Percentiles rank a stretch among this genome's conserved stretches.
These are phyloP conservation scores for Mucuna pruriens DNA, from an alignment of 306 rosid genomes.

Conservation along the genomic window DNA sequence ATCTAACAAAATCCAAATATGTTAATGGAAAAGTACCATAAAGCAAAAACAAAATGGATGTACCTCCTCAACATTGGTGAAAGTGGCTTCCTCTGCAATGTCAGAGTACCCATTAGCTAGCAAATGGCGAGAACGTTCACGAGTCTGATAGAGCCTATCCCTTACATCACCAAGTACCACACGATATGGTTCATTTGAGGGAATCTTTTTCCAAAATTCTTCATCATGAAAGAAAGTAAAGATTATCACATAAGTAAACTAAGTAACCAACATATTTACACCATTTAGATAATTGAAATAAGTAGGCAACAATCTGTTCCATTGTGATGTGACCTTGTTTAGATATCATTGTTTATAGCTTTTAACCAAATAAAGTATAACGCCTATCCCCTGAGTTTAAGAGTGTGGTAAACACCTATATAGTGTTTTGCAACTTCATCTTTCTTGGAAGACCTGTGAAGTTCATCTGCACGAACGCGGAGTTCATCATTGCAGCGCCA, in stretches of 20 bases:
- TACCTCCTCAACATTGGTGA: constrained; percentile 84
- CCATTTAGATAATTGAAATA: background rate
- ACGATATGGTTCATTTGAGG: constrained; percentile 90
- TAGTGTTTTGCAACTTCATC: constrained; percentile 97
- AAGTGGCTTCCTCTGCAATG: constrained; percentile 88
- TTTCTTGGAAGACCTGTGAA: constrained; percentile 73
- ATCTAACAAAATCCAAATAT: background rate
- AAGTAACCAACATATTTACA: background rate
- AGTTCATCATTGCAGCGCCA: constrained; percentile 99
- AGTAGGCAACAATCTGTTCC: constrained; percentile 31
- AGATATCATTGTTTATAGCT: background rate
- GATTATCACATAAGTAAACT: constrained; percentile 11
- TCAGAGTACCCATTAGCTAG: constrained; percentile 84
- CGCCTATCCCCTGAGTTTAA: background rate
- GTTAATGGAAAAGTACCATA: background rate
- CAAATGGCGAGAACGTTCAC: constrained; percentile 92
- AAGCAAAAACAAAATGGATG: constrained; percentile 21
- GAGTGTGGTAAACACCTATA: constrained; percentile 63
- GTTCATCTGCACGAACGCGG: constrained; percentile 75
- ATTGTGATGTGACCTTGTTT: constrained; percentile 4
- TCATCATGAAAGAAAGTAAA: constrained; percentile 34
- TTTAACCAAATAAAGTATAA: background rate
- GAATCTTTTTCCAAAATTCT: constrained; percentile 97
- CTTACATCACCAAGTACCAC: constrained; percentile 91
- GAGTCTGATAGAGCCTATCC: constrained; percentile 94